Evolutionary conservation across 192 early-diverging fungal genomes (phyloP), one percentile per base, ranked within the genome.

Genomic region (Linnemannia elongata): DNA sequence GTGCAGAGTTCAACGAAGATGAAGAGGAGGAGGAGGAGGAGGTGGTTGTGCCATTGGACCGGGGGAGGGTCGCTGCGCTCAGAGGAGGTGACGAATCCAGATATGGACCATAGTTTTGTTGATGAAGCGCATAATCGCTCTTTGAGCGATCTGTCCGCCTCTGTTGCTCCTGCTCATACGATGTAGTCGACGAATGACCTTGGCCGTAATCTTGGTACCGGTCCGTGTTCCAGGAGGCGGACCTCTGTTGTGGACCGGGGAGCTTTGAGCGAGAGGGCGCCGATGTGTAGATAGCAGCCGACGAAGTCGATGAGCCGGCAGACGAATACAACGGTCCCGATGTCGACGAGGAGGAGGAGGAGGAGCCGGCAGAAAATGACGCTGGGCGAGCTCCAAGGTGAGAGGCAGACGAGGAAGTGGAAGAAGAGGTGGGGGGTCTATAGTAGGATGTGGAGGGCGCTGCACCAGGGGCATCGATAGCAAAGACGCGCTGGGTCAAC

Each of bases 101-200:
- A 41, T 74, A 87, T 35, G 85, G 79, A 4, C 85, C 79, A 78
- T 87, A 87, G 52, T 87, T 87, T 41, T 81, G 85, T 49, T 87
- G 85, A 47, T 87, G 85, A 9, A 87, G 85, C 22, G 85, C 85
- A 75, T 81, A 81, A n/a, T 87, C 79, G 47, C 85, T 87, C 72
- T 81, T 87, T 3, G 85, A 80, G 24, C 79, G 85, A 42, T 87
- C 85, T 60, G 72, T 74, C 30, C 80, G 72, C 24, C 71, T 44
- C 13, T 81, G 85, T 5, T 54, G 52, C 47, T 80, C 52, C 39
- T 87, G 75, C 55, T 80, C 74, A 47, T 74, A 73, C 12, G 75
- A 81, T 33, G 60, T 66, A 6, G 27, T 33, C 3, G 60, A 66
- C 60, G 60, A 33, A 66, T 66, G 60, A 35, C 30, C 30, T 39